Base-by-base conservation (phyloP, 1,139 yeast species). In the Yamadazyma trypodendri region DNA sequence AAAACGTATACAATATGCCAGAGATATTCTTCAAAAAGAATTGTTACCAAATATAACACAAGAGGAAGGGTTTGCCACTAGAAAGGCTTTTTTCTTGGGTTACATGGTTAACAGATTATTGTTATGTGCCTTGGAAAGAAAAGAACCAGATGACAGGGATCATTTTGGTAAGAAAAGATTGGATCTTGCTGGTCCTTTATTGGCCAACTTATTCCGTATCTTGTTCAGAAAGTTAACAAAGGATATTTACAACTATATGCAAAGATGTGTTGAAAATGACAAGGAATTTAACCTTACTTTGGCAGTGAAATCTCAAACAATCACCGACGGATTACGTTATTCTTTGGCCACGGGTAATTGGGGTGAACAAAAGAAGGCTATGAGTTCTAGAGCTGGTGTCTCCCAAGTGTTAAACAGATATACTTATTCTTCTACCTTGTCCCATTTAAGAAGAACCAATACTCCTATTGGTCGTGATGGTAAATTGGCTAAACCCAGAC, bases 361-460 rank as follows among this genome's bases (percentile, higher is more conserved):
- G 99, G 98, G 98, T 70, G 98, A 94, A 67, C 98, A 92, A 63
- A 92, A 90, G 82, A 94, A 92, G 66, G 97, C 97, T 16, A 92
- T 94, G 98, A 83, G 95, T 45, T 84, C 97, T 16, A 84, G 96
- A 65, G 99, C 98, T 8, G 99, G 99, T 77, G 99, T 94, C 37
- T 92, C 98, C 13, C 98, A 94, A 72, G 98, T 94, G 50, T 77
- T 94, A 65, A 94, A 94, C 64, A 81, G 99, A 69, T 94, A 92
- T 66, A 94, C 98, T 7, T 94, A 92, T 62, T 88, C 97, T 8
- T 92, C 98, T 14, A 92, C 99, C 4, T 74, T 92, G 54, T 92
- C 98, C 40, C 98, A 94, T 74, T 83, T 94, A 68, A 81, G 98
- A 70, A 86, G 99, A 78, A 94, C 98, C 6, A 94, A 94, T 59